A percentile compares a stretch with the other conserved stretches of the same genome.
Evolutionary conservation across 805 yeast genomes (phyloP).

Genomic region (Candida coquimbonensis): DNA sequence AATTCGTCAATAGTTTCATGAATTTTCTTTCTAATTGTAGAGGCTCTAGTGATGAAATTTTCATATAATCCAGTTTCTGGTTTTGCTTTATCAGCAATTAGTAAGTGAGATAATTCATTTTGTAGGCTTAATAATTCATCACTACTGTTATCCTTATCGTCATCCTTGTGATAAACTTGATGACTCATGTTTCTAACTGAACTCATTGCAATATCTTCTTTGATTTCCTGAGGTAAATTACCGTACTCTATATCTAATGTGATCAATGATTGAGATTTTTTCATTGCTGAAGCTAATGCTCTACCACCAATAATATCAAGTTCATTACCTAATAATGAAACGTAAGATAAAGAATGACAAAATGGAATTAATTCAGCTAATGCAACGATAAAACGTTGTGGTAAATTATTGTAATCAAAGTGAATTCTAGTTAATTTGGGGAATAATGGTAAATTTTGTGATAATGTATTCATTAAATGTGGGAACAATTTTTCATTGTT

Average conservation of each 20-base stretch:
- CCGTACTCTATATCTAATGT: constrained; percentile 61
- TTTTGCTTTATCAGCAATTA: constrained; percentile 33
- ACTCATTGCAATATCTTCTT: constrained; percentile 64
- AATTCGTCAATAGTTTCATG: constrained; percentile 49
- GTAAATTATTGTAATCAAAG: constrained; percentile 61
- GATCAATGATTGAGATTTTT: constrained; percentile 52
- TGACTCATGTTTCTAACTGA: constrained; percentile 77
- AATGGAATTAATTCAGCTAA: constrained; percentile 68
- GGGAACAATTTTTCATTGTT: constrained; percentile 71
- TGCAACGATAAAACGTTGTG: constrained; percentile 46
- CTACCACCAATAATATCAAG: constrained; percentile 55
- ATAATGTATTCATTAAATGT: constrained; percentile 40
- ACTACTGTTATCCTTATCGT: background rate
- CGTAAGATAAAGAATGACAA: constrained; percentile 54
- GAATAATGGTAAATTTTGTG: constrained; percentile 64
- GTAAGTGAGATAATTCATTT: constrained; percentile 34
- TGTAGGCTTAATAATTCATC: constrained; percentile 49
- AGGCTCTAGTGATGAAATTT: constrained; percentile 32
- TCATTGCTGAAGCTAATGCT: constrained; percentile 61
- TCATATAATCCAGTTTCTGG: constrained; percentile 23
- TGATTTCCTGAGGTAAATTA: constrained; percentile 48
- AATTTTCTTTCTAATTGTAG: constrained; percentile 31
- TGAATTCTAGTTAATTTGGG: constrained; percentile 58
- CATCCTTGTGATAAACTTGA: constrained; percentile 29
- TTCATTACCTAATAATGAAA: constrained; percentile 64